Conservation (phyloP, 2,329 filamentous ascomycete genomes). For the Exophiala alcalophila region DNA sequence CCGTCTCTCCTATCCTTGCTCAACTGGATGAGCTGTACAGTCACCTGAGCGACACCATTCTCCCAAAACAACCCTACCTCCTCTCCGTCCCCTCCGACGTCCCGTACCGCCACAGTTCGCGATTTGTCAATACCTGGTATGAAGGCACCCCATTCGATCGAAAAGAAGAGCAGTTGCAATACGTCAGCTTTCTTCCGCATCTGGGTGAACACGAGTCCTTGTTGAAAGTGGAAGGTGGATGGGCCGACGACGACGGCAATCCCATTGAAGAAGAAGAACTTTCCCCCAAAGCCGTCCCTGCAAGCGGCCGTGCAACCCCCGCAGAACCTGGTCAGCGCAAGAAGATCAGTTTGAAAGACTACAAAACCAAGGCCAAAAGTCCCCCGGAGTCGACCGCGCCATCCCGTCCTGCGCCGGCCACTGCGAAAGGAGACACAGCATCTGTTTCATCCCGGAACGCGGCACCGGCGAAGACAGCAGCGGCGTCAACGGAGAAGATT, state of each 20-base stretch:
- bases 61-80: conserved; percentile 46
- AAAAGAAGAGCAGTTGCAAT: conserved; percentile 59
- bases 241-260: conserved; percentile 50
- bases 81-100: conserved; percentile 47
- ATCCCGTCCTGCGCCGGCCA: conserved; percentile 2
- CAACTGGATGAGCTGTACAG: conserved; percentile 36
- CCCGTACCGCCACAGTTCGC: conserved; percentile 44
- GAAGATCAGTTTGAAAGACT: conserved; percentile 61
- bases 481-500: conserved; percentile 3
- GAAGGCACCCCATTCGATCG: conserved; percentile 52
- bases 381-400: conserved; percentile 18
- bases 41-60: conserved; percentile 41
- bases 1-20: conserved; percentile 4
- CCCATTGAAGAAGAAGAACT: conserved; percentile 42
- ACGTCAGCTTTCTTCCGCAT: conserved; percentile 60
- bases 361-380: conserved; percentile 55
- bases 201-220: conserved; percentile 54
- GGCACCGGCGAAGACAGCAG: neutral
- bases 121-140: conserved; percentile 47
- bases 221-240: conserved; percentile 51
- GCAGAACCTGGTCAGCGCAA: conserved; percentile 49
- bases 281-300: conserved; percentile 36
- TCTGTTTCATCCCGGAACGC: too few species aligned
- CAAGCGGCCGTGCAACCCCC: conserved; percentile 42
- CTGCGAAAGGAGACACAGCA: conserved; percentile 1